phyloP scores from a whole-genome alignment of 2,329 filamentous ascomycete species.

The Zymoseptoria pseudotritici region DNA sequence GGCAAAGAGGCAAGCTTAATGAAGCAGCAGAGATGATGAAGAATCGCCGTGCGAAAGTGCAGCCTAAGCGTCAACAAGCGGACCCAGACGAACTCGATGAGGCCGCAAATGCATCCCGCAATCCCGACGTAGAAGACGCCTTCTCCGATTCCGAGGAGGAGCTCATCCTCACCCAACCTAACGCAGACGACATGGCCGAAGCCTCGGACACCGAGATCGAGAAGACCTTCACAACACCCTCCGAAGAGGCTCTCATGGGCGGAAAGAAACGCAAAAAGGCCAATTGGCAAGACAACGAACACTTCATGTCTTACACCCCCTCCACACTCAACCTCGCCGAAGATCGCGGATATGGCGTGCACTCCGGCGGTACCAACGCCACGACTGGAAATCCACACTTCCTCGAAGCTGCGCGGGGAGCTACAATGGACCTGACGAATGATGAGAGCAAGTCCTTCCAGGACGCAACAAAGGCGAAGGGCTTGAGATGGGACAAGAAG shows the following conservation, averaged over 20 bases:
- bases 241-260: constrained; percentile 4
- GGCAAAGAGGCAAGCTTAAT: constrained; percentile 59
- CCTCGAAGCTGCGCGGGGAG: constrained; percentile 75
- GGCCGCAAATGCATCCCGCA: constrained; percentile 27
- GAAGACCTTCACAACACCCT: constrained; percentile 40
- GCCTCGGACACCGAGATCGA: constrained; percentile 49
- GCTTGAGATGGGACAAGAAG: constrained; percentile 95
- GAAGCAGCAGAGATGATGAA: constrained; percentile 72
- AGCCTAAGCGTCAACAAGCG: constrained; percentile 45
- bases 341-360: constrained; percentile 87
- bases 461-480: constrained; percentile 61
- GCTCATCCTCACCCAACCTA: constrained; percentile 29
- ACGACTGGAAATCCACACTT: constrained; percentile 57
- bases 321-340: constrained; percentile 73
- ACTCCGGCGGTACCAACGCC: constrained; percentile 58
- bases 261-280: constrained; percentile 23
- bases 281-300: constrained; percentile 70
- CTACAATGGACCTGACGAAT: constrained; percentile 85
- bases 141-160: constrained; percentile 34
- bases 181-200: constrained; percentile 33
- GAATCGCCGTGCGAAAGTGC: constrained; percentile 61
- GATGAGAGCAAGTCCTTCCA: constrained; percentile 82
- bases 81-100: constrained; percentile 22
- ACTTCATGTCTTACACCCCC: constrained; percentile 95
- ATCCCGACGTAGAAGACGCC: constrained; percentile 36